Conservation (phyloP, 306 rosid genomes). For the Myrica gale region DNA sequence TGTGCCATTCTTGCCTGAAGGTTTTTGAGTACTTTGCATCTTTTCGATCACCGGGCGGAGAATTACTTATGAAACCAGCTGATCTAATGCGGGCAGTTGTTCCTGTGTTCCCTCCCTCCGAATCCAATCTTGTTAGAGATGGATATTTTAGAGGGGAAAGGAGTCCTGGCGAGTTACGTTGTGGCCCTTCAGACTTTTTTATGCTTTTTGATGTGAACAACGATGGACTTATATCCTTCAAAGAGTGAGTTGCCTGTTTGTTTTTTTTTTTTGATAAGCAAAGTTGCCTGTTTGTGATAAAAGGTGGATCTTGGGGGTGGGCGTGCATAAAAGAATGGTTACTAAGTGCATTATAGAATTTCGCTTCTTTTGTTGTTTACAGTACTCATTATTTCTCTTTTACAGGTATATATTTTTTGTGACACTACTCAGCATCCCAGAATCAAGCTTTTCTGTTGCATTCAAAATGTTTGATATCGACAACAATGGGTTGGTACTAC, state of each 20-base stretch:
- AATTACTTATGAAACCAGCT: conserved; percentile 68
- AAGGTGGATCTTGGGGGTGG: background rate
- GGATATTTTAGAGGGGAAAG: conserved; percentile 88
- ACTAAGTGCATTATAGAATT: background rate
- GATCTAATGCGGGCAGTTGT: conserved; percentile 94
- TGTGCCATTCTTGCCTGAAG: conserved; percentile 41
- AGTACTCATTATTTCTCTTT: conserved; percentile 24
- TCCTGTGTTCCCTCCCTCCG: conserved; percentile 98
- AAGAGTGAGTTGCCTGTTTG: conserved; percentile 60
- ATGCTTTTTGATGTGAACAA: conserved; percentile 84
- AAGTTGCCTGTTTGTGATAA: too few relatives aligned
- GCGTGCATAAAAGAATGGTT: background rate
- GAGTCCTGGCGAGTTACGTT: conserved; percentile 69
- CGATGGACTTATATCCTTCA: conserved; percentile 75
- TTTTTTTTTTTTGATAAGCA: too few relatives aligned
- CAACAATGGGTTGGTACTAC: conserved; percentile 61
- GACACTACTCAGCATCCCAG: conserved; percentile 86
- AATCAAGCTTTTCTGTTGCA: conserved; percentile 66
- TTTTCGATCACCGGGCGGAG: conserved; percentile 56
- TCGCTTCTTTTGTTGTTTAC: background rate
- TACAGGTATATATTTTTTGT: conserved; percentile 86
- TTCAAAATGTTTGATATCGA: conserved; percentile 84
- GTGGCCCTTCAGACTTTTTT: conserved; percentile 69
- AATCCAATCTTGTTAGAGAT: conserved; percentile 84
- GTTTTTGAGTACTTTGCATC: conserved; percentile 96